These are phyloP conservation scores for Eleusine coracana DNA, from an alignment of 176 grass and related monocot species.

Conservation along the genomic window DNA sequence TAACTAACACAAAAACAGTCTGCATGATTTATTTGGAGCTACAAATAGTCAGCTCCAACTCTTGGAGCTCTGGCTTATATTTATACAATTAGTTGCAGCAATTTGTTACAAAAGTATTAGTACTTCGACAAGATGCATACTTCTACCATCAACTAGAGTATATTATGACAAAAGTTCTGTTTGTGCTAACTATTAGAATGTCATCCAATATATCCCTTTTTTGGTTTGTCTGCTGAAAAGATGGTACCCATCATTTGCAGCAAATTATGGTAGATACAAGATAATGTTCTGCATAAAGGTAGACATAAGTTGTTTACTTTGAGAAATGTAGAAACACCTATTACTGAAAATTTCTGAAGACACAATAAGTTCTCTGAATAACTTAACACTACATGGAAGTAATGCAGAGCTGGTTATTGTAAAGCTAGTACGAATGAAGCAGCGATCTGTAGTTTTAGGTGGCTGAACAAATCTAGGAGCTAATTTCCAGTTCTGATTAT, in stretches of 20 bases:
- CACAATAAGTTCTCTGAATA: not conserved
- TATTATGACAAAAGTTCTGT: not conserved
- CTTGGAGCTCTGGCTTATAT: not conserved
- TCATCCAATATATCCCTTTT: not conserved
- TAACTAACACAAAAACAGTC: not conserved
- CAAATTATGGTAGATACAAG: conserved; percentile 12
- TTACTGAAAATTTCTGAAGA: not conserved
- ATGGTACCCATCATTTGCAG: not conserved
- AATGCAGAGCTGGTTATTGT: not conserved
- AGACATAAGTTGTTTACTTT: conserved; percentile 15
- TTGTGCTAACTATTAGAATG: conserved; percentile 18
- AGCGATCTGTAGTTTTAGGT: not conserved
- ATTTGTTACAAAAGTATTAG: conserved; percentile 13
- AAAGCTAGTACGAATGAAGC: not conserved
- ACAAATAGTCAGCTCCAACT: not conserved
- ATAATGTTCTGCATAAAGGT: conserved; percentile 13
- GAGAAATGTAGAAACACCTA: not conserved
- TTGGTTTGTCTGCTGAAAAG: conserved; percentile 16
- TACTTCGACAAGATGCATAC: not conserved
- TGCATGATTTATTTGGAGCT: not conserved
- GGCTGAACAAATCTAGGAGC: conserved; percentile 2
- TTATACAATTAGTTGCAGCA: conserved; percentile 10
- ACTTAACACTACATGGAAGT: not conserved
- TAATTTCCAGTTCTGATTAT: not conserved
- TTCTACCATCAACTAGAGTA: not conserved